Conservation (phyloP, 305 asterid species). For the Fraxinus platypoda region DNA sequence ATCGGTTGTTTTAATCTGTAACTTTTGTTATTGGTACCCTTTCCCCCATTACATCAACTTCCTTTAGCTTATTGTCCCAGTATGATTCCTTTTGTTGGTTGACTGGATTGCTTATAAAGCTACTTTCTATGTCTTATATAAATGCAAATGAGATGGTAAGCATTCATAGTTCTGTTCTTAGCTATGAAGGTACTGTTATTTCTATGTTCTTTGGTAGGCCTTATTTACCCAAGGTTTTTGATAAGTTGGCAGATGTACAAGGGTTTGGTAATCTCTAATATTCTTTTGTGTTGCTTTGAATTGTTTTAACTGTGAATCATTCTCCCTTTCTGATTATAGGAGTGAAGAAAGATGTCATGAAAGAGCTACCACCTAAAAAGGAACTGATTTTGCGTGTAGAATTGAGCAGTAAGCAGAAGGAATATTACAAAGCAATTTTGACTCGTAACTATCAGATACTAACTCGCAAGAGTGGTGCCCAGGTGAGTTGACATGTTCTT, state of each 20-base stretch:
- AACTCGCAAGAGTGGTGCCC: constrained; percentile 96
- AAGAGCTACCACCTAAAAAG: constrained; percentile 89
- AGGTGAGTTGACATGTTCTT: constrained; percentile 49
- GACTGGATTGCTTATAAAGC: background rate
- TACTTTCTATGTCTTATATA: background rate
- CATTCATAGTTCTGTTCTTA: background rate
- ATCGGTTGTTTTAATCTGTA: background rate
- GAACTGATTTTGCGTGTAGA: constrained; percentile 95
- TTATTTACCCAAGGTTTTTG: background rate
- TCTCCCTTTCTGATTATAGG: constrained; percentile 48
- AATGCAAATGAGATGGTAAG: background rate
- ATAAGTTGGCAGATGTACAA: background rate
- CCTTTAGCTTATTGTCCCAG: background rate
- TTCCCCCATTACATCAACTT: constrained; percentile 8
- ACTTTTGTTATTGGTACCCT: background rate
- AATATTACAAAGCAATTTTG: constrained; percentile 90
- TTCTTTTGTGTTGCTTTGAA: constrained; percentile 13
- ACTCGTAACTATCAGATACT: constrained; percentile 91
- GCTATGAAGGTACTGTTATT: background rate
- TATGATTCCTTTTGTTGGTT: constrained; percentile 1
- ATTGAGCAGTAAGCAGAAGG: constrained; percentile 90
- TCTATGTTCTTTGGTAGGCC: background rate
- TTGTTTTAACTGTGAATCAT: background rate
- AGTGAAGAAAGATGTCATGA: constrained; percentile 95
- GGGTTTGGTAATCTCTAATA: background rate